These are phyloP conservation scores for Trebouxia sp. DNA, from an alignment of 139 green algal genomes.

Conservation along the genomic window DNA sequence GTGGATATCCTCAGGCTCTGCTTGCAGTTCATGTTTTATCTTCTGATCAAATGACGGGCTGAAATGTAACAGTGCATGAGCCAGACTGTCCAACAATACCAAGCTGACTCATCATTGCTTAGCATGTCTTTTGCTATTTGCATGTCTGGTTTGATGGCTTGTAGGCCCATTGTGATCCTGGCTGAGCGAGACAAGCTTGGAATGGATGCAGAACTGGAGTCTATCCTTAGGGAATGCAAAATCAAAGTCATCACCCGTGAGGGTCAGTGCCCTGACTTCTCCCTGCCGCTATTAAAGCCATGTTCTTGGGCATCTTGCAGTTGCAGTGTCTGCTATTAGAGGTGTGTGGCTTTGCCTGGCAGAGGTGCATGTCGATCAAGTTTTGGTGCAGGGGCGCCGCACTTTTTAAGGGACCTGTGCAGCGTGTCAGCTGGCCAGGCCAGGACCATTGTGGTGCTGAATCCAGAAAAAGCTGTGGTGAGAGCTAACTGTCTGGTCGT, in stretches of 20 bases:
- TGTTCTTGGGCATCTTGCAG: not conserved
- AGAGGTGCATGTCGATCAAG: not conserved
- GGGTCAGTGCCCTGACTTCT: not conserved
- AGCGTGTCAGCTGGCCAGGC: conserved; percentile 35
- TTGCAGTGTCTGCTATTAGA: not conserved
- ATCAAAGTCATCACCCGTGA: conserved; percentile 38
- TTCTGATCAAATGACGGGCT: too few species aligned
- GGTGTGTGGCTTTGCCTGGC: not conserved
- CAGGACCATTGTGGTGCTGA: conserved; percentile 39
- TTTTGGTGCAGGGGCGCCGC: conserved; percentile 28
- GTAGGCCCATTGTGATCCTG: conserved; percentile 42
- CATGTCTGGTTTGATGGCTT: not conserved
- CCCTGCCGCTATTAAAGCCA: not conserved
- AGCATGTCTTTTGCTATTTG: not conserved
- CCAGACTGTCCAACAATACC: too few species aligned
- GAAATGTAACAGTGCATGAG: too few species aligned
- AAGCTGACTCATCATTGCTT: too few species aligned
- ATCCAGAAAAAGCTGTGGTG: conserved; percentile 30
- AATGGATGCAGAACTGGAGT: conserved; percentile 43
- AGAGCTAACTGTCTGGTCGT: not conserved
- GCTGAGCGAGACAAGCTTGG: conserved; percentile 44
- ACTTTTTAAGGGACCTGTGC: conserved; percentile 34
- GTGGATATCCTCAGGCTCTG: not conserved
- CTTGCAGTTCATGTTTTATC: too few species aligned
- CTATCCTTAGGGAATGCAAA: conserved; percentile 24